These are phyloP conservation scores for Leucocoprinus sp. DNA, from an alignment of 768 basidiomycete species.

Conservation along the genomic window DNA sequence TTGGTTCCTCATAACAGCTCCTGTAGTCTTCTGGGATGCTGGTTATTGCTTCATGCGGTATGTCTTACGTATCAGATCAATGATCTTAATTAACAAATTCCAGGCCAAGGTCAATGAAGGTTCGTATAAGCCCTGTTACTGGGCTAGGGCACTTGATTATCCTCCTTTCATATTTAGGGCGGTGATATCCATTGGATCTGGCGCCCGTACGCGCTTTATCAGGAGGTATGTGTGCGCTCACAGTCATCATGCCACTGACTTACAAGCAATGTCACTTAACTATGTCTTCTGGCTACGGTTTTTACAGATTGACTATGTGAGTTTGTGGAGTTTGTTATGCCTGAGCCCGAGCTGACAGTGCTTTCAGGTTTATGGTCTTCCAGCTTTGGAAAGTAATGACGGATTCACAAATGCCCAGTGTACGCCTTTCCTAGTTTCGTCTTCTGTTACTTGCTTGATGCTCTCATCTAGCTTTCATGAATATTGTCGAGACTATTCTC, in stretches of 20 bases:
- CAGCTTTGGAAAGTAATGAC: constrained; percentile 51
- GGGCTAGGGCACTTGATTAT: not conserved
- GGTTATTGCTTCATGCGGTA: constrained; percentile 78
- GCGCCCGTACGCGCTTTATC: constrained; percentile 75
- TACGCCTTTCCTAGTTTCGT: constrained; percentile 25
- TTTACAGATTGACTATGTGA: constrained; percentile 27
- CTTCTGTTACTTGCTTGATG: not conserved
- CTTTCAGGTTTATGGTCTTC: constrained; percentile 62
- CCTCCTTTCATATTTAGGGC: constrained; percentile 30
- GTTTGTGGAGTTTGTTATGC: constrained; percentile 9
- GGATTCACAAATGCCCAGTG: constrained; percentile 87
- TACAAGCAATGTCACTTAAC: constrained; percentile 12
- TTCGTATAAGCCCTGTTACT: constrained; percentile 14
- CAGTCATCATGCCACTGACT: not conserved
- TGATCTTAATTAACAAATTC: constrained; percentile 2
- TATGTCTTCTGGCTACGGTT: not conserved
- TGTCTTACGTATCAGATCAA: constrained; percentile 12
- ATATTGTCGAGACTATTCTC: constrained; percentile 69
- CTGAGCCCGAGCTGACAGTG: not conserved
- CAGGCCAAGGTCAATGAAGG: constrained; percentile 77
- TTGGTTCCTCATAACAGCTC: constrained; percentile 61
- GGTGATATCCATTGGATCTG: constrained; percentile 92
- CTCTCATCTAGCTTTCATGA: constrained; percentile 55
- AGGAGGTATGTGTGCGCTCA: constrained; percentile 35
- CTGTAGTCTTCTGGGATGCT: constrained; percentile 72